Conservation (phyloP, 805 yeast genomes). For the Millerago galiae region DNA sequence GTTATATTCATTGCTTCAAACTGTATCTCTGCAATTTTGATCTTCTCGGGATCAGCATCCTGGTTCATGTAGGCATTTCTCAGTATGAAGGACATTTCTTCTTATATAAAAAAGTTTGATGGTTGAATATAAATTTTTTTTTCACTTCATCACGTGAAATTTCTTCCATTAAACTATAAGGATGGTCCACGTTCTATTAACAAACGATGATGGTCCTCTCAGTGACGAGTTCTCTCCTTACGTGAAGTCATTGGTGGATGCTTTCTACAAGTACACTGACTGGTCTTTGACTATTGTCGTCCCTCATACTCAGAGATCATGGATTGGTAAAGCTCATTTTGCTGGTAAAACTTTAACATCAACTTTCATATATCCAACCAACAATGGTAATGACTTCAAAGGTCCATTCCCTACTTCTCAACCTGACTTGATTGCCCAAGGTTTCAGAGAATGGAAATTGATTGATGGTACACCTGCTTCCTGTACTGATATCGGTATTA, state of each 20-base stretch:
- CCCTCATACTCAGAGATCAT: conserved; percentile 78
- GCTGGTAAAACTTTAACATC: conserved; percentile 64
- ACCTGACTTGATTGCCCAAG: conserved; percentile 25
- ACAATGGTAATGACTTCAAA: conserved; percentile 40
- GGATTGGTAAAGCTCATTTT: conserved; percentile 98
- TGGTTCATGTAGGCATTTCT: conserved; percentile 36
- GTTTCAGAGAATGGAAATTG: conserved; percentile 73
- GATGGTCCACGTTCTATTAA: conserved; percentile 32
- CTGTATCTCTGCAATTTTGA: conserved; percentile 62
- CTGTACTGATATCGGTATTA: conserved; percentile 84
- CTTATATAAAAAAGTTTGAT: neutral
- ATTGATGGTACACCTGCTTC: conserved; percentile 96
- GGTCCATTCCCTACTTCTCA: conserved; percentile 66
- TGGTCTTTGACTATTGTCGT: conserved; percentile 84
- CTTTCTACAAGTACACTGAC: conserved; percentile 54
- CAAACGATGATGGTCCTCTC: conserved; percentile 97
- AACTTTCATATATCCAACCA: conserved; percentile 56
- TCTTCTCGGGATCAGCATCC: conserved; percentile 52
- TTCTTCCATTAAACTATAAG: neutral
- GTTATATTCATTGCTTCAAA: conserved; percentile 56
- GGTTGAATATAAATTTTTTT: neutral
- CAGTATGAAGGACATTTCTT: conserved; percentile 57
- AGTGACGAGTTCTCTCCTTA: conserved; percentile 77
- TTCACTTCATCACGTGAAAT: neutral
- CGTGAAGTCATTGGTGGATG: conserved; percentile 72